Conservation (phyloP, 371 early-diverging fungal genomes). For the Circinella minor region DNA sequence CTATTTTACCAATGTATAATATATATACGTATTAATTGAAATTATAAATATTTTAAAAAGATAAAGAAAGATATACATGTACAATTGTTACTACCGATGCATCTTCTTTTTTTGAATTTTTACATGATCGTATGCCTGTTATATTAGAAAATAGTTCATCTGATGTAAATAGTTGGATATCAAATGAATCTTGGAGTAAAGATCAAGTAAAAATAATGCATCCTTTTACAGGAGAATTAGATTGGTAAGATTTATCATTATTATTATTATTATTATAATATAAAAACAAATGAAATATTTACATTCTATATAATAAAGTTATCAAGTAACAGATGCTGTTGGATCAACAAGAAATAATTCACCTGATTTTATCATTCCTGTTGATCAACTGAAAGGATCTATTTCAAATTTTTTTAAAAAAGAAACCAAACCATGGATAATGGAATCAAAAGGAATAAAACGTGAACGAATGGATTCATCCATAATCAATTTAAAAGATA, state of each 20-base stretch:
- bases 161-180: slow-evolving; percentile 64
- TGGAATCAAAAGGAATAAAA: not conserved
- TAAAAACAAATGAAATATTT: not conserved
- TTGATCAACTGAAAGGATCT: slow-evolving; percentile 34
- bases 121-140: slow-evolving; percentile 81
- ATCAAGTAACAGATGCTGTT: slow-evolving; percentile 48
- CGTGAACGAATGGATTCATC: not conserved
- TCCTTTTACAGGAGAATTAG: slow-evolving; percentile 57
- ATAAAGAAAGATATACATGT: slow-evolving; percentile 36
- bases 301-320: slow-evolving; percentile 30
- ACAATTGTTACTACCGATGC: slow-evolving; percentile 67
- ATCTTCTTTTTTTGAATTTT: slow-evolving; percentile 48
- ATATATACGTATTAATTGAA: too few relatives aligned
- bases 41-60: too few relatives aligned
- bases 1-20: too few relatives aligned
- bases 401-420: slow-evolving; percentile 39
- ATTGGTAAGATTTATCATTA: slow-evolving; percentile 31
- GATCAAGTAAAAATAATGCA: slow-evolving; percentile 49
- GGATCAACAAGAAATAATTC: slow-evolving; percentile 44
- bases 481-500: not conserved
- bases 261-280: not conserved
- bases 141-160: slow-evolving; percentile 55
- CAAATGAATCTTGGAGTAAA: slow-evolving; percentile 46
- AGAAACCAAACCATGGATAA: not conserved
- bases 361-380: slow-evolving; percentile 47